Evolutionary conservation across 176 grass and related monocot genomes (phyloP).

Genomic region (Elymus sibiricus): DNA sequence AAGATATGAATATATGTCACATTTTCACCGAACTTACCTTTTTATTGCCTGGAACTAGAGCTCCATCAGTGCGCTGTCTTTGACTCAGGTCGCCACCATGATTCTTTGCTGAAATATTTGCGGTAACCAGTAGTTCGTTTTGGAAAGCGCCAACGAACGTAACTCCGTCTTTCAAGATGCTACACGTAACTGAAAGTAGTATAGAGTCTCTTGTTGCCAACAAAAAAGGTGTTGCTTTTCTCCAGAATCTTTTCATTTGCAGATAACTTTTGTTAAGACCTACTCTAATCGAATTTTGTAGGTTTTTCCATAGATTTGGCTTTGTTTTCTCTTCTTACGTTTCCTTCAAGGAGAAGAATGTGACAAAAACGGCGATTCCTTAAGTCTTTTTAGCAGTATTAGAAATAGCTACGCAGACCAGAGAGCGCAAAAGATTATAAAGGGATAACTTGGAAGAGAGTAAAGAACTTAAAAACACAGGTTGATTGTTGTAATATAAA

Average conservation of each 20-base stretch:
- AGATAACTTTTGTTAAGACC: background rate
- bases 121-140: background rate
- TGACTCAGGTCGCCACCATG: background rate
- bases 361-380: background rate
- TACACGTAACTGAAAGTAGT: constrained; percentile 1
- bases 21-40: background rate
- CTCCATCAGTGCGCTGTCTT: background rate
- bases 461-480: too few relatives aligned
- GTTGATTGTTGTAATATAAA: too few relatives aligned
- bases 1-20: background rate
- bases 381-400: background rate
- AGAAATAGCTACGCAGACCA: too few relatives aligned
- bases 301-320: background rate
- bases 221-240: background rate
- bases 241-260: background rate
- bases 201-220: background rate
- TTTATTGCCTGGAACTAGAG: background rate
- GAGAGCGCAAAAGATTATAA: too few relatives aligned
- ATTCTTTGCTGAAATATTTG: background rate
- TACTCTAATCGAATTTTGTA: background rate
- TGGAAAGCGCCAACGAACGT: background rate
- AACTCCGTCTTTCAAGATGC: background rate
- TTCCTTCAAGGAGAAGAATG: background rate
- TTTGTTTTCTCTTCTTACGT: background rate
- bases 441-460: too few relatives aligned